These are phyloP conservation scores for Fraxinus paxiana DNA, from an alignment of 305 asterid genomes.

Conservation along the genomic window DNA sequence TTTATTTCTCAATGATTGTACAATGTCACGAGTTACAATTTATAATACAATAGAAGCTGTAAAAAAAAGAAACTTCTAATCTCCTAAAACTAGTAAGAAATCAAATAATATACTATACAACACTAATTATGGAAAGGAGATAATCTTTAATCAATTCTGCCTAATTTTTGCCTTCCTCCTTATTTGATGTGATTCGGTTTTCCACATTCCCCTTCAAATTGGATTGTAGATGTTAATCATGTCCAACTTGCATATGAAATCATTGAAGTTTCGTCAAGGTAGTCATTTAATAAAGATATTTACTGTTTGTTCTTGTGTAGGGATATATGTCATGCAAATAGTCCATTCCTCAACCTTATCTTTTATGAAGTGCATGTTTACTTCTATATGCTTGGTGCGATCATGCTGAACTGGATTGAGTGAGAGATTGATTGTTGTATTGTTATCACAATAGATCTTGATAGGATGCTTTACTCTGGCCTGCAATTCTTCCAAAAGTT, in stretches of 20 bases:
- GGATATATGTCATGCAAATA: not conserved
- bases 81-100: not conserved
- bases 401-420: too few species aligned
- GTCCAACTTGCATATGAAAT: not conserved
- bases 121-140: not conserved
- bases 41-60: not conserved
- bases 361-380: too few species aligned
- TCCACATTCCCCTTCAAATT: not conserved
- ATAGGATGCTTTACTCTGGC: too few species aligned
- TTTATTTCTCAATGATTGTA: not conserved
- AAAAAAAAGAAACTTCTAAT: not conserved
- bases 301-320: not conserved
- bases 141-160: not conserved
- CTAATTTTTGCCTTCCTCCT: not conserved
- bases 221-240: not conserved
- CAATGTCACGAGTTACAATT: not conserved
- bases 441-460: too few species aligned
- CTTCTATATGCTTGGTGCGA: too few species aligned
- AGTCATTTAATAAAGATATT: not conserved
- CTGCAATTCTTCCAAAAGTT: too few species aligned
- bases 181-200: not conserved
- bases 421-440: too few species aligned
- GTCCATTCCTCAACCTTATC: not conserved
- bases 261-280: not conserved
- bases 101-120: not conserved